These are phyloP conservation scores for Aspergillus awamori DNA, from an alignment of 2,329 filamentous ascomycete genomes.

Conservation along the genomic window DNA sequence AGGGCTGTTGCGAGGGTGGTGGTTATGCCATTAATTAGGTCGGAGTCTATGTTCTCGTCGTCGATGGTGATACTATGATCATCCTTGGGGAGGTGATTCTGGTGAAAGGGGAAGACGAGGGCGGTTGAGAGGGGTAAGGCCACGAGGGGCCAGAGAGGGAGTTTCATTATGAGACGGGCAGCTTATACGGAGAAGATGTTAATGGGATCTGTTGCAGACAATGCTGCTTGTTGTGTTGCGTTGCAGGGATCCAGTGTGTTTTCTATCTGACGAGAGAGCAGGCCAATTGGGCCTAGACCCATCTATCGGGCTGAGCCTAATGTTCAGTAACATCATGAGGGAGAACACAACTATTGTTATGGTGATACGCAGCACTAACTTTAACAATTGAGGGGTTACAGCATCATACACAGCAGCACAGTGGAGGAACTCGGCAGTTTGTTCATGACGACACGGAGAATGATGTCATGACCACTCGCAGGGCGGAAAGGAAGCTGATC, in stretches of 20 bases:
- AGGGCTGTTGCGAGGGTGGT: not conserved
- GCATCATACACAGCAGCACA: no score
- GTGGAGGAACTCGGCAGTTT: no score
- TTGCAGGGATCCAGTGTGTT: not conserved
- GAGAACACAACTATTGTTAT: no score
- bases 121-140: conserved; percentile 49
- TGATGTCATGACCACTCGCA: no score
- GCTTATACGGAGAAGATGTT: no score
- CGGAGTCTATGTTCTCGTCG: conserved; percentile 15
- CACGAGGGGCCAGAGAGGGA: conserved; percentile 39
- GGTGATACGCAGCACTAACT: no score
- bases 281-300: not conserved
- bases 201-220: no score
- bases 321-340: no score
- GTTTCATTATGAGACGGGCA: conserved; percentile 18
- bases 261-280: not conserved
- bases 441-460: no score
- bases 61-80: not conserved
- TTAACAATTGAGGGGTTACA: no score
- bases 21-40: not conserved
- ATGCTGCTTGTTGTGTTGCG: not conserved
- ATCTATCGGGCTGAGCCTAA: no score
- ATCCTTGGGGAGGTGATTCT: conserved; percentile 34
- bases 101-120: conserved; percentile 52
- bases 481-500: no score